Percentiles rank a stretch among this genome's conserved stretches.
Evolutionary conservation across 768 basidiomycete genomes (phyloP).

Genomic region (Boletus subparvulus): DNA sequence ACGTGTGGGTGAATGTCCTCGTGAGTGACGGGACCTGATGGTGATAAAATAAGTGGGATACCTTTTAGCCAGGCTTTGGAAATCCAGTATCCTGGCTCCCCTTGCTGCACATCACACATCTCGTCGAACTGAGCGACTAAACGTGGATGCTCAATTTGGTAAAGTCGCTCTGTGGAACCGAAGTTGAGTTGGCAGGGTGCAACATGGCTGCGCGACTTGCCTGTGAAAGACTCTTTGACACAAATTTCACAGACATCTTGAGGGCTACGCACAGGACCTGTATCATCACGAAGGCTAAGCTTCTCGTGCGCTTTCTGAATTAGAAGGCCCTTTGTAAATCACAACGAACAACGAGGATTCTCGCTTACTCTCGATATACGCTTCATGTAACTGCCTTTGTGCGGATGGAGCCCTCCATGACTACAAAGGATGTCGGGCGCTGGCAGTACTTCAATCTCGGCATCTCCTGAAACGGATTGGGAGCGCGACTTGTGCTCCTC

Average conservation of each 20-base stretch:
- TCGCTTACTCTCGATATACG: slow-evolving; percentile 54
- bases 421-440: slow-evolving; percentile 56
- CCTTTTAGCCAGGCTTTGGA: slow-evolving; percentile 82
- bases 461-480: slow-evolving; percentile 16
- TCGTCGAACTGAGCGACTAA: slow-evolving; percentile 60
- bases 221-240: slow-evolving; percentile 54
- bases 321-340: not conserved
- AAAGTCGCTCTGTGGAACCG: slow-evolving; percentile 55
- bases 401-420: slow-evolving; percentile 64
- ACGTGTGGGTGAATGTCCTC: not conserved
- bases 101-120: slow-evolving; percentile 42
- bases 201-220: slow-evolving; percentile 34
- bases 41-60: slow-evolving; percentile 25
- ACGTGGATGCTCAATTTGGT: slow-evolving; percentile 65
- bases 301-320: slow-evolving; percentile 26
- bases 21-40: slow-evolving; percentile 13
- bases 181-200: not conserved
- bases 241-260: slow-evolving; percentile 63
- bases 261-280: slow-evolving; percentile 48
- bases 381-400: slow-evolving; percentile 63
- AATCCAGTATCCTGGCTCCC: slow-evolving; percentile 60
- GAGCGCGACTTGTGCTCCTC: slow-evolving; percentile 21
- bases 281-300: slow-evolving; percentile 39
- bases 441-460: slow-evolving; percentile 23
- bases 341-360: not conserved